These are phyloP conservation scores for Manihot esculenta DNA, from an alignment of 441 rosid species.

Conservation along the genomic window DNA sequence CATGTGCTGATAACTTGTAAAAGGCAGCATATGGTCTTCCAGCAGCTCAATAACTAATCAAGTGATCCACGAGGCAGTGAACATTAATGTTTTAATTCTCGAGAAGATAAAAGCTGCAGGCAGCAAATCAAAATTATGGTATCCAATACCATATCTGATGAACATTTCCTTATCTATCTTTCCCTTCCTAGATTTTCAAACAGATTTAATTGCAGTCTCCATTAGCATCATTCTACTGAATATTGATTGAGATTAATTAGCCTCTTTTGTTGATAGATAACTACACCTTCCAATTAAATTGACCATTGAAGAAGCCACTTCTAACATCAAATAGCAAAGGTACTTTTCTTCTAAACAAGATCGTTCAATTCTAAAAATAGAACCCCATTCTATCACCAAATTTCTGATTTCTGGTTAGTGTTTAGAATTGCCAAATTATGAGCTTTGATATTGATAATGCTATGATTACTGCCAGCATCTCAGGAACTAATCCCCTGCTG, in stretches of 20 bases:
- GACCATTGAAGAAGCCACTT: neutral
- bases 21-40: neutral
- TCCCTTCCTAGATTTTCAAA: neutral
- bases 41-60: too few relatives aligned
- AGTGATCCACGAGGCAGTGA: neutral
- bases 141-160: neutral
- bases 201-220: neutral
- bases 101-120: neutral
- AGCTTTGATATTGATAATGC: neutral
- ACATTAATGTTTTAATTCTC: neutral
- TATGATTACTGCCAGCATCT: neutral
- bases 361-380: neutral
- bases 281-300: conserved; percentile 12
- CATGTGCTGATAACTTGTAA: neutral
- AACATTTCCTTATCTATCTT: neutral
- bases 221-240: conserved; percentile 11
- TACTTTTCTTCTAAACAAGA: conserved; percentile 7
- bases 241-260: neutral
- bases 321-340: neutral
- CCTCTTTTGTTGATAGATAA: neutral
- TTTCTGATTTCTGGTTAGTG: neutral
- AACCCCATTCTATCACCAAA: neutral
- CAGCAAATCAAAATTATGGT: neutral
- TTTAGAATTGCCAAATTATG: conserved; percentile 10
- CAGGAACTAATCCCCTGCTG: conserved; percentile 11